Conservation (phyloP, 805 yeast species). For the Candida montana region DNA sequence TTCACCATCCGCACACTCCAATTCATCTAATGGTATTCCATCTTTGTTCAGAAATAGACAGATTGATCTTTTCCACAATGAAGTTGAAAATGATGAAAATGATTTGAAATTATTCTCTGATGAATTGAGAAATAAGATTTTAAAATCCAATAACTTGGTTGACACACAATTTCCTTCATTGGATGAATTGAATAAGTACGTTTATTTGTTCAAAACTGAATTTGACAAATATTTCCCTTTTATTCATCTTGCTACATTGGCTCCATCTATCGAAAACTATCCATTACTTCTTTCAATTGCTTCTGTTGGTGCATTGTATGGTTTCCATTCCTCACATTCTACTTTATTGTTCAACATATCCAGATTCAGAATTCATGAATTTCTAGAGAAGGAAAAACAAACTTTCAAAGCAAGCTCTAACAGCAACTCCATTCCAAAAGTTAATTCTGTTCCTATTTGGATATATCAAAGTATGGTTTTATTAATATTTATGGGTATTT, state of each 20-base stretch:
- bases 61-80: slow-evolving; percentile 54
- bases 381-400: slow-evolving; percentile 42
- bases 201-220: slow-evolving; percentile 67
- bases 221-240: slow-evolving; percentile 83
- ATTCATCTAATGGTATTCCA: slow-evolving; percentile 40
- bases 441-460: slow-evolving; percentile 74
- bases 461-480: slow-evolving; percentile 77
- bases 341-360: slow-evolving; percentile 63
- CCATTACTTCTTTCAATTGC: slow-evolving; percentile 78
- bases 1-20: slow-evolving; percentile 2
- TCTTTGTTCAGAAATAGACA: slow-evolving; percentile 62
- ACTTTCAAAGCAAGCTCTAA: slow-evolving; percentile 13
- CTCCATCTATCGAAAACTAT: slow-evolving; percentile 44
- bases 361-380: slow-evolving; percentile 59
- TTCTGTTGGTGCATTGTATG: slow-evolving; percentile 83
- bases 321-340: slow-evolving; percentile 75
- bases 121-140: slow-evolving; percentile 48
- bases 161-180: slow-evolving; percentile 66
- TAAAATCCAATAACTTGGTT: slow-evolving; percentile 46
- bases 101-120: slow-evolving; percentile 39
- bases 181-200: slow-evolving; percentile 71
- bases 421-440: slow-evolving; percentile 17
- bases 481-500: slow-evolving; percentile 77
- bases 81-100: slow-evolving; percentile 20
- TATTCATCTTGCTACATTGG: slow-evolving; percentile 64